These are phyloP conservation scores for Trichoderma endophyticum DNA, from an alignment of 2,329 filamentous ascomycete genomes.

Conservation along the genomic window DNA sequence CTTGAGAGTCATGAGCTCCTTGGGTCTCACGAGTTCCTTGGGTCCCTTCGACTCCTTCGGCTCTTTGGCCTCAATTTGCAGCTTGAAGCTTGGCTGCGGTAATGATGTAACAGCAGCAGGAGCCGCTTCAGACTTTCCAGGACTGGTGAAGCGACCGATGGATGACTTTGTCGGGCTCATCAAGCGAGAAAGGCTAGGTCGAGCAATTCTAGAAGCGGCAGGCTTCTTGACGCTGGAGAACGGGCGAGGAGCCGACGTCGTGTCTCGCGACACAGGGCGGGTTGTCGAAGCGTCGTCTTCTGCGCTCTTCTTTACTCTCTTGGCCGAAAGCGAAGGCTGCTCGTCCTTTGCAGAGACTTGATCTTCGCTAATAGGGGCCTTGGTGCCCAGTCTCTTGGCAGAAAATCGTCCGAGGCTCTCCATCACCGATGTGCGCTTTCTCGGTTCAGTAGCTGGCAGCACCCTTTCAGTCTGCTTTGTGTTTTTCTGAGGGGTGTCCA, in stretches of 20 bases:
- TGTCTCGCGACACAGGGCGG: constrained; percentile 56
- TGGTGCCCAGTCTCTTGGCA: constrained; percentile 27
- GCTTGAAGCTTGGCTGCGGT: constrained; percentile 42
- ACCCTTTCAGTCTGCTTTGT: constrained; percentile 61
- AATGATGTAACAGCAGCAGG: constrained; percentile 41
- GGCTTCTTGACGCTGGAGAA: constrained; percentile 32
- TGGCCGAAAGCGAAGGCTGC: constrained; percentile 44
- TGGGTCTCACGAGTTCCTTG: not conserved
- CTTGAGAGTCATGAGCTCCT: not conserved
- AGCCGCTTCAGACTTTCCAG: constrained; percentile 29
- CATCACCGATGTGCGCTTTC: constrained; percentile 36
- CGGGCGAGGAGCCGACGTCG: constrained; percentile 47
- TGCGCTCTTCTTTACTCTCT: constrained; percentile 66
- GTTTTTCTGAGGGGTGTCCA: constrained; percentile 35
- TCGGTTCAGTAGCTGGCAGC: constrained; percentile 40
- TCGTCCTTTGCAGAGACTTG: constrained; percentile 10
- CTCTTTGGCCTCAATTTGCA: constrained; percentile 18
- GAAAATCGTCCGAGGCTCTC: constrained; percentile 32
- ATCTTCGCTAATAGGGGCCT: constrained; percentile 22
- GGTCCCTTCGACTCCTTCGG: not conserved
- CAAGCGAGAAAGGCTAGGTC: constrained; percentile 54
- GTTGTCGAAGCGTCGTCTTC: constrained; percentile 67
- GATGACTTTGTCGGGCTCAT: constrained; percentile 79
- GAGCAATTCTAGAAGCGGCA: constrained; percentile 39
- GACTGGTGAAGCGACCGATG: constrained; percentile 48